Evolutionary conservation across 202 grass and related monocot species (phyloP).

Genomic region (Eragrostis tef): DNA sequence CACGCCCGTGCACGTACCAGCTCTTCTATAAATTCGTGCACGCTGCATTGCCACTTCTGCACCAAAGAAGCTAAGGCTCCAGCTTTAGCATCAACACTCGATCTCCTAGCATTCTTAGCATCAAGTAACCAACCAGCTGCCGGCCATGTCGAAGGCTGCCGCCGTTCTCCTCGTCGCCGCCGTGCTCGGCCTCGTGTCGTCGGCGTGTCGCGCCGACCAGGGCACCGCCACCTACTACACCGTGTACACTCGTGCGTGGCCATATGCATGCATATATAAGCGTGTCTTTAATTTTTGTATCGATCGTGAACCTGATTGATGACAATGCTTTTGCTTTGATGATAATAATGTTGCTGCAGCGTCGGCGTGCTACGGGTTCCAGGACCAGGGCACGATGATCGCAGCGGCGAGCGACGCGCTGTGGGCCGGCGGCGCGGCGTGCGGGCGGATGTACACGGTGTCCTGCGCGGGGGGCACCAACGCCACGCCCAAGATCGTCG

Average conservation of each 20-base stretch:
- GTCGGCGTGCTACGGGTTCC: conserved; percentile 41
- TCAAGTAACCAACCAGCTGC: neutral
- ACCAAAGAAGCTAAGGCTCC: neutral
- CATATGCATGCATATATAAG: neutral
- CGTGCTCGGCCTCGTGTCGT: conserved; percentile 49
- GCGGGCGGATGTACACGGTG: conserved; percentile 46
- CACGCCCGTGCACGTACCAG: neutral
- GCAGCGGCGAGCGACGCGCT: conserved; percentile 39
- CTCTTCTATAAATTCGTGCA: conserved; percentile 21
- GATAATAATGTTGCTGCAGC: neutral
- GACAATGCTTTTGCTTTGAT: neutral
- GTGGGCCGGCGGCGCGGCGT: conserved; percentile 40
- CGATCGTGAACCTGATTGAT: neutral
- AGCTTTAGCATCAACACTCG: neutral
- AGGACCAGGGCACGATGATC: conserved; percentile 39
- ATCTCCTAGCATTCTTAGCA: neutral
- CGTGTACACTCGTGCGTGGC: conserved; percentile 45
- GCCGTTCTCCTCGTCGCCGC: conserved; percentile 30
- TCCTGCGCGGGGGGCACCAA: conserved; percentile 45
- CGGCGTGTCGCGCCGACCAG: conserved; percentile 28
- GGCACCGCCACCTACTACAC: conserved; percentile 65
- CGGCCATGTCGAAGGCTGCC: conserved; percentile 38
- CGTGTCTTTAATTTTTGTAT: neutral
- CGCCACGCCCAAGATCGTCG: conserved; percentile 50
- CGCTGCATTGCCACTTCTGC: neutral